Percentiles rank a stretch among this genome's conserved stretches.
phyloP scores from a whole-genome alignment of 768 basidiomycete genomes.

The Auricularia sp. region DNA sequence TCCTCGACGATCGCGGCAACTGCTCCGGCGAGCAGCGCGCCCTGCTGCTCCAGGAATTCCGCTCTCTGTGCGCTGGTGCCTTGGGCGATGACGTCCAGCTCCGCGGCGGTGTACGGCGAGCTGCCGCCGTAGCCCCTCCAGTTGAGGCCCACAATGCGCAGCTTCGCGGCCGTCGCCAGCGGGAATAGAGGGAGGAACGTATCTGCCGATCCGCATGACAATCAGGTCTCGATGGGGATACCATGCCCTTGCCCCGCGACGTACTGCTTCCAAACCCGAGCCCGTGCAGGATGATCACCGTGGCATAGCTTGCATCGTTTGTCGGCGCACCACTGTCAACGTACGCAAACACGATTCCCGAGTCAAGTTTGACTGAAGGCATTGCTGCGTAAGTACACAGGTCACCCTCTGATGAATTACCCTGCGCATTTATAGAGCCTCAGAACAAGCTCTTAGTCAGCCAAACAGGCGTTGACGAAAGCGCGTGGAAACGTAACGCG shows the following conservation, averaged over 20 bases:
- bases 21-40: not conserved
- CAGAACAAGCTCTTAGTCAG: too few relatives aligned
- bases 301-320: not conserved
- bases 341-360: not conserved
- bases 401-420: not conserved
- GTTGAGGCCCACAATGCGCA: conserved; percentile 29
- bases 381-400: not conserved
- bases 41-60: not conserved
- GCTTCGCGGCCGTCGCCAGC: conserved; percentile 15
- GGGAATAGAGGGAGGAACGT: conserved; percentile 24
- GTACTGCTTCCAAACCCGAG: not conserved
- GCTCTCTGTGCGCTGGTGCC: not conserved
- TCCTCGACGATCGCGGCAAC: not conserved
- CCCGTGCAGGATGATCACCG: not conserved
- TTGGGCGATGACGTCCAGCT: conserved; percentile 11
- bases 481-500: too few relatives aligned
- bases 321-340: not conserved
- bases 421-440: too few relatives aligned
- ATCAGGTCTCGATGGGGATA: not conserved
- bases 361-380: not conserved
- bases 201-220: conserved; percentile 4
- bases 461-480: too few relatives aligned
- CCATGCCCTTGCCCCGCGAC: not conserved
- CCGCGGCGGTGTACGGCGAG: conserved; percentile 21
- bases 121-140: conserved; percentile 30